phyloP scores from a whole-genome alignment of 345 rosid genomes.

The Mercurialis annua region DNA sequence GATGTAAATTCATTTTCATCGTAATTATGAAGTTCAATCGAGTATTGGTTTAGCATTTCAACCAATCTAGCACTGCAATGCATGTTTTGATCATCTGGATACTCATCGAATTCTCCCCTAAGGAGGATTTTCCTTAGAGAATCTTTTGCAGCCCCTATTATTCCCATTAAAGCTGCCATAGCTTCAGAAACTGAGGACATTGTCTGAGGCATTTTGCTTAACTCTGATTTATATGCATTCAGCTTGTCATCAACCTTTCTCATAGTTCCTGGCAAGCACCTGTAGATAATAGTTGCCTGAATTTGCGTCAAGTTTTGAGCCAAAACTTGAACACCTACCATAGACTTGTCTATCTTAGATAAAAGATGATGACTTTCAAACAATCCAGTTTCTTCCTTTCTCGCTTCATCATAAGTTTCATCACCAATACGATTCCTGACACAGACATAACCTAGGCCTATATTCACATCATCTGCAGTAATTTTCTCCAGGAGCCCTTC shows the following conservation, averaged over 20 bases:
- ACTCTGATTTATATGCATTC: not conserved
- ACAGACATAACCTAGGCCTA: slow-evolving; percentile 47
- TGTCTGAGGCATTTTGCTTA: slow-evolving; percentile 29
- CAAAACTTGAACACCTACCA: slow-evolving; percentile 38
- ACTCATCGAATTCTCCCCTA: slow-evolving; percentile 46
- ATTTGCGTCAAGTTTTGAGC: slow-evolving; percentile 35
- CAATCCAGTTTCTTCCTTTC: slow-evolving; percentile 24
- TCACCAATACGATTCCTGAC: slow-evolving; percentile 45
- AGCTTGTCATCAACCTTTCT: slow-evolving; percentile 34
- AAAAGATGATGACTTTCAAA: slow-evolving; percentile 26
- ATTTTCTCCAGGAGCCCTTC: slow-evolving; percentile 51
- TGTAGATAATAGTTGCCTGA: slow-evolving; percentile 31
- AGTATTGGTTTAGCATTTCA: slow-evolving; percentile 27
- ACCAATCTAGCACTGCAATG: slow-evolving; percentile 29
- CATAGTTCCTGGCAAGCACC: slow-evolving; percentile 34
- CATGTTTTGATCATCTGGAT: slow-evolving; percentile 29
- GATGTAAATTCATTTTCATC: slow-evolving; percentile 5
- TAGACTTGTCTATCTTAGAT: slow-evolving; percentile 31
- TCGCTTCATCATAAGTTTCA: slow-evolving; percentile 37
- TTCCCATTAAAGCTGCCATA: slow-evolving; percentile 35
- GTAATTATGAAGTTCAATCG: slow-evolving; percentile 1
- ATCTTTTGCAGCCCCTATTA: slow-evolving; percentile 41
- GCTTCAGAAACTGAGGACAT: slow-evolving; percentile 35
- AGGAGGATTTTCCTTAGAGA: slow-evolving; percentile 37
- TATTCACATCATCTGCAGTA: slow-evolving; percentile 42